Evolutionary conservation across 768 basidiomycete genomes (phyloP), one percentile per base, ranked within the genome.

Genomic region (Pisolithus orientalis): DNA sequence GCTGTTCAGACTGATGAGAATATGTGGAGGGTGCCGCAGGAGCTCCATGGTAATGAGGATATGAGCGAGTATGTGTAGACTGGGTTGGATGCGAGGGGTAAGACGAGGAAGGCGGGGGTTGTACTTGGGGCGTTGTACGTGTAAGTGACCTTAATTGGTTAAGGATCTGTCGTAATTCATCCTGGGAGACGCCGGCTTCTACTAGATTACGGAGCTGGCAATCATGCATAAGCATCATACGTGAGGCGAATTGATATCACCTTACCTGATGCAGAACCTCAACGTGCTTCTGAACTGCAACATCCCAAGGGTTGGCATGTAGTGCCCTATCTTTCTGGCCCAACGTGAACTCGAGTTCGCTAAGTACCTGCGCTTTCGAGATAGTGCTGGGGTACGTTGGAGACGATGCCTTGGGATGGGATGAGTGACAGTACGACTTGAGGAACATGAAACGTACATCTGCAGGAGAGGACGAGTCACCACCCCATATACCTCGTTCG

Each of bases 401-500:
- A 4, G 68, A 70, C 60, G 53, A 11, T 14, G 21, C 21, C 46
- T 47, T 31, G 42, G 48, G n/a, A 27, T 32, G 49, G 51, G n/a
- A 47, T 45, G 17, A 24, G 6, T 2, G 42, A 24, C 21, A 42
- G 7, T 4, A 16, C n/a, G 38, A 52, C 17, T 14, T 7, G 40
- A 45, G 24, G 53, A 37, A 32, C 5, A 46, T 10, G 27, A 40
- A 40, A 72, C 78, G 59, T 61, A 80, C 79, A 32, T 69, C 72
- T 14, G 61, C 54, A 24, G 55, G 57, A 46, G 66, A 67, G 24
- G 71, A 59, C 14, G 73, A 74, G 46, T 76, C 75, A 32, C 79
- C 77, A 28, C 83, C 85, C 87, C 90, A 92, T 31, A 92, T 80
- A 34, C 85, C 84, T 17, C 83, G 78, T 68, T 98, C 96, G 55